These are phyloP conservation scores for Thymus quinquecostatus DNA, from an alignment of 257 asterid species.

Conservation along the genomic window DNA sequence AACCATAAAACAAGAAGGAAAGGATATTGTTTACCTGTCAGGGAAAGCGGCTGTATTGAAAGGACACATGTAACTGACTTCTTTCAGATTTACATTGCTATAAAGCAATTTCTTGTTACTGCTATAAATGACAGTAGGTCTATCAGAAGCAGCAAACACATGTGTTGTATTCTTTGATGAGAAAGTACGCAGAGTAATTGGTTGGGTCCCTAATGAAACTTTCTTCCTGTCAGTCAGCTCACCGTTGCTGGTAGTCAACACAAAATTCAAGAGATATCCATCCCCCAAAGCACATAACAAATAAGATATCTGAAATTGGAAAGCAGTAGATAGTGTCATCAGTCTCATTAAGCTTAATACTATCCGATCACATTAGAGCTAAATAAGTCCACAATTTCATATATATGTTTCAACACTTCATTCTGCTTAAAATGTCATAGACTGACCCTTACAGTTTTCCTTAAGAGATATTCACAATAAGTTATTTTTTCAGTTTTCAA, in stretches of 20 bases:
- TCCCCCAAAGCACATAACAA: conserved; percentile 98
- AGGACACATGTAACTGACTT: conserved; percentile 97
- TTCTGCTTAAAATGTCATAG: no score
- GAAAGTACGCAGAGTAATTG: conserved; percentile 91
- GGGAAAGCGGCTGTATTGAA: conserved; percentile 99
- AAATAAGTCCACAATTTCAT: neutral
- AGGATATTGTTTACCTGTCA: conserved; percentile 65
- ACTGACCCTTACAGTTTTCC: no score
- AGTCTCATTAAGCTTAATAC: conserved; percentile 3
- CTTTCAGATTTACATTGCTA: conserved; percentile 95
- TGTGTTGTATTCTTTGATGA: conserved; percentile 93
- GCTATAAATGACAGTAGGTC: conserved; percentile 97
- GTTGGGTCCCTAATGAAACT: conserved; percentile 97
- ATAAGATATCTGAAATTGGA: conserved; percentile 81
- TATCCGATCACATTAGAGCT: conserved; percentile 7
- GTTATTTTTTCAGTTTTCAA: neutral
- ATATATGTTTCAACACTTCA: no score
- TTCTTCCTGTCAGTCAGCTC: conserved; percentile 93
- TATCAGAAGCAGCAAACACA: conserved; percentile 97
- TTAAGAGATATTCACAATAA: neutral
- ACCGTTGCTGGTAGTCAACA: conserved; percentile 74
- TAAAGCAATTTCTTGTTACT: conserved; percentile 96
- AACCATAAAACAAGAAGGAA: conserved; percentile 25
- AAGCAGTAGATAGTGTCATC: conserved; percentile 24
- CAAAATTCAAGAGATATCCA: conserved; percentile 94